Evolutionary conservation across 2,329 filamentous ascomycete species (phyloP).

Genomic region (Fusarium sterilihyphosum): DNA sequence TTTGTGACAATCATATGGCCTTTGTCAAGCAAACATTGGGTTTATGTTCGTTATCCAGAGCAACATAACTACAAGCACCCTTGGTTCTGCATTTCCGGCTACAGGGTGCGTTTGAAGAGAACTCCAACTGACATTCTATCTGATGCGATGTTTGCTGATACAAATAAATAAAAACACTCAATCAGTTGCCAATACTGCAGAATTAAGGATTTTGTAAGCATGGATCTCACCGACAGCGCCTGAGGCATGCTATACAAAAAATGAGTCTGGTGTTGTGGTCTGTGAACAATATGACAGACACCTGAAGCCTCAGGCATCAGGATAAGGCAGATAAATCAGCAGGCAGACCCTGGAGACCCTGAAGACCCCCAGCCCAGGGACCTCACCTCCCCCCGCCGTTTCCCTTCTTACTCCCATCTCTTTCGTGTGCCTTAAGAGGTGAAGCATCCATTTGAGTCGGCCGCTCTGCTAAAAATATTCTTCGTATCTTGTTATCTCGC

Average conservation of each 20-base stretch:
- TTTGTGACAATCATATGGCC: neutral
- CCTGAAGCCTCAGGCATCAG: constrained; percentile 21
- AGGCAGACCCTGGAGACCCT: neutral
- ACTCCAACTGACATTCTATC: neutral
- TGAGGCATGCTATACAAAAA: neutral
- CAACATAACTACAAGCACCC: neutral
- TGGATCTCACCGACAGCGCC: neutral
- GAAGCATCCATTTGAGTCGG: neutral
- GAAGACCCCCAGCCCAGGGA: neutral
- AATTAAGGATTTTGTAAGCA: neutral
- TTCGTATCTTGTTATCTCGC: neutral
- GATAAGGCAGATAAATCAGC: constrained; percentile 23
- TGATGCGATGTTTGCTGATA: too few species aligned
- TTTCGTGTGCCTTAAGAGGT: neutral
- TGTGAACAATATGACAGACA: neutral
- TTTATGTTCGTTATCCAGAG: neutral
- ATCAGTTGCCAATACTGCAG: neutral
- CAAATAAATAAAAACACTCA: neutral
- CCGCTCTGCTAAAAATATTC: neutral
- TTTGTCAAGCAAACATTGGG: too few species aligned
- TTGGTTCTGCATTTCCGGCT: neutral
- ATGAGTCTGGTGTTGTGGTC: neutral
- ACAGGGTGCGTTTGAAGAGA: neutral
- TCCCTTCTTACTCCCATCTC: neutral
- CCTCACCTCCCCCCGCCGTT: neutral